phyloP scores from a whole-genome alignment of 768 basidiomycete species.

The Amanita phalloides region DNA sequence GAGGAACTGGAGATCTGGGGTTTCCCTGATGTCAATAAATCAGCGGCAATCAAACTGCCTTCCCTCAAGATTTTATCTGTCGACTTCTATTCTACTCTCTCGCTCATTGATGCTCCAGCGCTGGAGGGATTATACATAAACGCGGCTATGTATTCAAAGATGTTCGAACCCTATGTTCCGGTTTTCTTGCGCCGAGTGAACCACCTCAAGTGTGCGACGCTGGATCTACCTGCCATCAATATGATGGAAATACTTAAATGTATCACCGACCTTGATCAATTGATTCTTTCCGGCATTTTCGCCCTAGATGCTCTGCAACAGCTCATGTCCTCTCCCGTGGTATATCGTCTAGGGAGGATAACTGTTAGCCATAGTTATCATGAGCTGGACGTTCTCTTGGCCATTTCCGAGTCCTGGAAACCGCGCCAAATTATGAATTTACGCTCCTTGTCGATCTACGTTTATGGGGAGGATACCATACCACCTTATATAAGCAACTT shows the following conservation, averaged over 20 bases:
- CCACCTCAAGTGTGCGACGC: not conserved
- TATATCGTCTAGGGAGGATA: not conserved
- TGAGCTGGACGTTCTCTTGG: not conserved
- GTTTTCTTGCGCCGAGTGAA: not conserved
- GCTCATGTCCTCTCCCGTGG: not conserved
- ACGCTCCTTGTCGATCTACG: not conserved
- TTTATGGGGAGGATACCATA: not conserved
- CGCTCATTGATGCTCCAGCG: not conserved
- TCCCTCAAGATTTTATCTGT: not conserved
- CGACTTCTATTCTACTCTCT: not conserved
- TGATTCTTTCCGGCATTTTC: not conserved
- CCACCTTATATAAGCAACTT: not conserved
- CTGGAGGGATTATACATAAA: not conserved
- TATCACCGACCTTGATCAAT: not conserved
- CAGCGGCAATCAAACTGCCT: not conserved
- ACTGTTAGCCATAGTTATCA: not conserved
- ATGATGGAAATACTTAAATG: not conserved
- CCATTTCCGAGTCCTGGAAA: not conserved
- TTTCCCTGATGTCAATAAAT: no score
- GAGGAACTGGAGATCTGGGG: no score
- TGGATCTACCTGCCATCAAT: not conserved
- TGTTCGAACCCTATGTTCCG: not conserved
- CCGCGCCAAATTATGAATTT: not conserved
- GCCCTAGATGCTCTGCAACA: not conserved
- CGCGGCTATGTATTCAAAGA: not conserved